phyloP scores from a whole-genome alignment of 2,329 filamentous ascomycete species.

The Gnomoniopsis smithogilvyi region DNA sequence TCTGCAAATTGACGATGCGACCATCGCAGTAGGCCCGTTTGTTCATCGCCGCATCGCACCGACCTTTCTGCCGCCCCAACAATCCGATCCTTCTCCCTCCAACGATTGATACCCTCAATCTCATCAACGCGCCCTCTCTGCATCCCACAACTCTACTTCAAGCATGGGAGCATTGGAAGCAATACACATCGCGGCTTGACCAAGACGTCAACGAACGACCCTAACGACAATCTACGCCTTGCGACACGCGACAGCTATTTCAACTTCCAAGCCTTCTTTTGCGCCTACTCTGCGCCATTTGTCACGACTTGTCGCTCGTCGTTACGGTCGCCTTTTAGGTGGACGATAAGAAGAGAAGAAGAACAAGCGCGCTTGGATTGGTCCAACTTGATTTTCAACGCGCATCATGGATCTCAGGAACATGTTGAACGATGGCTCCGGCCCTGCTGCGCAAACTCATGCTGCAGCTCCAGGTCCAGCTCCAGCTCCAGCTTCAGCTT shows the following conservation, averaged over 20 bases:
- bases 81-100: neutral
- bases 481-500: slow-evolving; percentile 3
- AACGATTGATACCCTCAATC: too few species aligned
- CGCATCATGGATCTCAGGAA: slow-evolving; percentile 48
- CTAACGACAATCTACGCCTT: neutral
- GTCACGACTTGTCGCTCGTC: neutral
- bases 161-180: slow-evolving; percentile 10
- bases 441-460: slow-evolving; percentile 26
- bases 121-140: too few species aligned
- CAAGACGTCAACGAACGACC: neutral
- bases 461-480: slow-evolving; percentile 25
- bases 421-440: slow-evolving; percentile 51
- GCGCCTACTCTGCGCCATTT: slow-evolving; percentile 1
- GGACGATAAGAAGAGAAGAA: too few species aligned
- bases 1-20: slow-evolving; percentile 1
- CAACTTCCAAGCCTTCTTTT: neutral
- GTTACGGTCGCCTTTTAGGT: too few species aligned
- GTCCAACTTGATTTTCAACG: neutral
- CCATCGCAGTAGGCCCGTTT: neutral
- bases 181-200: neutral
- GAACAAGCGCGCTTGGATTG: neutral
- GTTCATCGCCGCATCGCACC: neutral
- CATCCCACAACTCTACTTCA: neutral
- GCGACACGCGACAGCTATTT: slow-evolving; percentile 15
- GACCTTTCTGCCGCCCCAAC: neutral